phyloP scores from a whole-genome alignment of 202 grass and related monocot species.

The Dendrocalamus latiflorus region DNA sequence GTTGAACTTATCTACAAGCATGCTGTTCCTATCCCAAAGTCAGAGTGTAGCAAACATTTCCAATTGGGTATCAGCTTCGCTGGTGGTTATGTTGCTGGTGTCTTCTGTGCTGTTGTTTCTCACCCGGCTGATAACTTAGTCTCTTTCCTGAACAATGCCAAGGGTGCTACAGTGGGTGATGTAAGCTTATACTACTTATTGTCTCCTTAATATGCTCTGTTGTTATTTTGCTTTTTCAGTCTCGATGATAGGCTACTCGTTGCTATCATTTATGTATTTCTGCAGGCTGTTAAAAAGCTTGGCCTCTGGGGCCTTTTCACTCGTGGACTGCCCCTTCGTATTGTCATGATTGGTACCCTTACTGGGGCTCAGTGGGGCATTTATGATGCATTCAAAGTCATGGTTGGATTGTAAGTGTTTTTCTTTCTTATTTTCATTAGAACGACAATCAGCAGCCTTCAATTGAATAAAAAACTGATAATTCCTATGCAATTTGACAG shows the following conservation, averaged over 20 bases:
- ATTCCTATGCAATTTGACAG: slow-evolving; percentile 16
- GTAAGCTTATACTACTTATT: slow-evolving; percentile 34
- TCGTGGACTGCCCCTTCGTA: slow-evolving; percentile 66
- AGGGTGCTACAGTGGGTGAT: slow-evolving; percentile 76
- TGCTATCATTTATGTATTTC: neutral
- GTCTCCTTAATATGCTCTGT: neutral
- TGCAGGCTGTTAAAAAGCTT: slow-evolving; percentile 71
- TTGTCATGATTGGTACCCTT: slow-evolving; percentile 77
- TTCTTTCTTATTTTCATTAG: neutral
- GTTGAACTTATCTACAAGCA: slow-evolving; percentile 60
- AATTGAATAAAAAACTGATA: neutral
- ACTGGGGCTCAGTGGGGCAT: slow-evolving; percentile 68
- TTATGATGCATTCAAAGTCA: slow-evolving; percentile 85
- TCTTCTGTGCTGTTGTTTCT: slow-evolving; percentile 57
- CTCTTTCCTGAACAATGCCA: slow-evolving; percentile 88
- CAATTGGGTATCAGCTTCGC: slow-evolving; percentile 78
- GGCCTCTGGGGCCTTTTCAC: slow-evolving; percentile 70
- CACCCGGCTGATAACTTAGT: slow-evolving; percentile 69
- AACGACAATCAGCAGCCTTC: neutral
- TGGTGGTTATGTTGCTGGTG: slow-evolving; percentile 69
- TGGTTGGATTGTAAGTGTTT: slow-evolving; percentile 68
- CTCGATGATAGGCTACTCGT: neutral
- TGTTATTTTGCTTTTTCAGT: neutral
- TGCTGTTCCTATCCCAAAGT: slow-evolving; percentile 48
- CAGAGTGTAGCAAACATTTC: slow-evolving; percentile 53